Base-by-base conservation (phyloP, 2,329 filamentous ascomycete species). In the Claviceps capensis region DNA sequence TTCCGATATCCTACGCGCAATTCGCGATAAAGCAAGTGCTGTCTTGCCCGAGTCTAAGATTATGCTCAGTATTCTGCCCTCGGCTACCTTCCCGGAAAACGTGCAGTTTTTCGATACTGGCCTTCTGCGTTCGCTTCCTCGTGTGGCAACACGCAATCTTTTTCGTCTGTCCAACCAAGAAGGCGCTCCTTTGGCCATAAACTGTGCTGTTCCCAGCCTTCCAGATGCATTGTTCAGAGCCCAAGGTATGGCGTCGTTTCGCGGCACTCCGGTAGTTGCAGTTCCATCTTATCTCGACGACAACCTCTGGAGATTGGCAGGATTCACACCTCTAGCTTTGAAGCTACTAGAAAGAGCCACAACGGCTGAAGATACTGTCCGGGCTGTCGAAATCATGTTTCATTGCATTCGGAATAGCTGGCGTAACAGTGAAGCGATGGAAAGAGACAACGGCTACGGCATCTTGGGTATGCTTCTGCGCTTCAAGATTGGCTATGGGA, bases 361-460 rank as follows among this genome's bases (percentile, higher is more conserved):
- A 2, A 83, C 81, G 0, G 74, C 79, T 7, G 81, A 89, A 48
- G 82, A 83, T 45, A 81, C 90, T 30, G 70, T 90, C 9, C 78
- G 86, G 51, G 83, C 90, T 1, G 82, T 94, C 2, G 82, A 94
- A 61, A 85, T 94, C 60, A 74, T 95, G 26, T 89, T 96, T 56
- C 81, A 86, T 57, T 88, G 87, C 54, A 86, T 96, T 48, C 85
- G 86, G 58, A 85, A 86, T 57, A 97, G 86, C 63, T 98, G 94
- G 93, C 81, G 93, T 57, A 97, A 97, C 58, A 97, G 93, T 59
- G 94, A 98, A 65, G 90, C 93, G 26, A 96, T 98, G 86, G 93
- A 98, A 66, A 83, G 87, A 60, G 89, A 95, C 54, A 93, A 94
- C 59, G 94, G 91, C 0, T 98, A 96, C 63, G 85, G 87, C 26